Conservation (phyloP, 257 asterid species). For the Perilla frutescens region DNA sequence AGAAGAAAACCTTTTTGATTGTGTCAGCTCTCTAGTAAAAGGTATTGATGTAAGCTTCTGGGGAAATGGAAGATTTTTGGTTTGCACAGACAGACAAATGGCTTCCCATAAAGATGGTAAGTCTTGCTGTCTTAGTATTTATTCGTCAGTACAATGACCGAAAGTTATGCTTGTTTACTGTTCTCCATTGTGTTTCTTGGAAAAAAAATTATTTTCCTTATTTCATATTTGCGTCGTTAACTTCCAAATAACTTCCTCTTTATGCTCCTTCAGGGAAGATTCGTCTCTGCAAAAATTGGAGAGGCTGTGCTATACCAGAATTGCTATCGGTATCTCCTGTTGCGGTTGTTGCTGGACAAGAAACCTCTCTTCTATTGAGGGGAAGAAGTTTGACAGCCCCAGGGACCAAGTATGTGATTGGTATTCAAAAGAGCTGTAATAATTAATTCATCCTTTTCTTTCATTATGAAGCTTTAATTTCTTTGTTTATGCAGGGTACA, state of each 20-base stretch:
- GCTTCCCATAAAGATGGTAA: conserved; percentile 69
- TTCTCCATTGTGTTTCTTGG: conserved; percentile 14
- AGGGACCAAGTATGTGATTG: conserved; percentile 67
- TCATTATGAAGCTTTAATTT: background rate
- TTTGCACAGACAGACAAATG: conserved; percentile 67
- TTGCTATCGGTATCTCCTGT: conserved; percentile 73
- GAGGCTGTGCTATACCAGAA: conserved; percentile 59
- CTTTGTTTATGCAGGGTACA: conserved; percentile 59
- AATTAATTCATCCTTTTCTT: background rate
- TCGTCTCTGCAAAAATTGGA: conserved; percentile 62
- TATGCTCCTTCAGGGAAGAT: conserved; percentile 57
- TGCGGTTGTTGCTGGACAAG: conserved; percentile 77
- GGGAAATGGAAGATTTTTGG: conserved; percentile 72
- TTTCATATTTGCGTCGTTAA: background rate
- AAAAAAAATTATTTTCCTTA: background rate
- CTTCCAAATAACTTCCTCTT: background rate
- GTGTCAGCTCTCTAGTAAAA: conserved; percentile 58
- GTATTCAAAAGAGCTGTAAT: background rate
- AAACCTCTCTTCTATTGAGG: conserved; percentile 68
- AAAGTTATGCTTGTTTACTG: background rate
- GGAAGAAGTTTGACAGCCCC: conserved; percentile 66
- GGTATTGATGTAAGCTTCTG: conserved; percentile 65
- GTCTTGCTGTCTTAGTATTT: conserved; percentile 10
- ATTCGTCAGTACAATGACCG: conserved; percentile 2
- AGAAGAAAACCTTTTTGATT: conserved; percentile 60